Evolutionary conservation across 257 asterid species (phyloP).

Genomic region (Primulina tabacum): DNA sequence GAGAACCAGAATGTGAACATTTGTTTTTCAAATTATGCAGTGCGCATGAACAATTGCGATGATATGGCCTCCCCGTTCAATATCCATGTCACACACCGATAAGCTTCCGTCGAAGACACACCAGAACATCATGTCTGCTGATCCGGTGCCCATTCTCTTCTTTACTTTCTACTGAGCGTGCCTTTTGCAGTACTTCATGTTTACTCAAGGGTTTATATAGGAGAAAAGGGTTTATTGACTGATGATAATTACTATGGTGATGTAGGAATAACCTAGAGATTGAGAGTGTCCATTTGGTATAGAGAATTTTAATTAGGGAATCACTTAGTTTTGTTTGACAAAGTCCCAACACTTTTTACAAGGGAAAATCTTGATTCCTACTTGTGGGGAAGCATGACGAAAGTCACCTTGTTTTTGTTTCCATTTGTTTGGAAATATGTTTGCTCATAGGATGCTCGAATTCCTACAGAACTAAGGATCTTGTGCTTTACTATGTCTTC

Average conservation of each 20-base stretch:
- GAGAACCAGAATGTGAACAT: conserved; percentile 21
- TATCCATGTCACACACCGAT: conserved; percentile 32
- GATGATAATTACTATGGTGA: conserved; percentile 20
- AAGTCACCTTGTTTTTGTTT: background rate
- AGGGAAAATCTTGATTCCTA: background rate
- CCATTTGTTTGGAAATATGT: background rate
- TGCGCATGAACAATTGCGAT: conserved; percentile 41
- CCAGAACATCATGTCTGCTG: conserved; percentile 29
- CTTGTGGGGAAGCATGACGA: background rate
- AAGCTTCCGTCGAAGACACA: conserved; percentile 35
- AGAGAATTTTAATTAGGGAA: background rate
- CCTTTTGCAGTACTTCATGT: conserved; percentile 6
- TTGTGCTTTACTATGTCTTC: background rate
- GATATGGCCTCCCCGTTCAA: conserved; percentile 45
- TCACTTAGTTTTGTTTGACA: background rate
- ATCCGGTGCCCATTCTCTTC: conserved; percentile 35
- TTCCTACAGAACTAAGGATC: background rate
- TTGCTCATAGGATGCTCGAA: background rate
- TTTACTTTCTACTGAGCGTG: conserved; percentile 2
- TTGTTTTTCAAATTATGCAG: conserved; percentile 30
- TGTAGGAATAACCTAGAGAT: conserved; percentile 12
- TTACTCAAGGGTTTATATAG: conserved; percentile 28
- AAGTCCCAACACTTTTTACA: background rate
- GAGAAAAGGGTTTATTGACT: background rate
- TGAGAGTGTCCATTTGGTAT: background rate